Conservation (phyloP, 2,329 filamentous ascomycete genomes). For the Cadophora malorum region DNA sequence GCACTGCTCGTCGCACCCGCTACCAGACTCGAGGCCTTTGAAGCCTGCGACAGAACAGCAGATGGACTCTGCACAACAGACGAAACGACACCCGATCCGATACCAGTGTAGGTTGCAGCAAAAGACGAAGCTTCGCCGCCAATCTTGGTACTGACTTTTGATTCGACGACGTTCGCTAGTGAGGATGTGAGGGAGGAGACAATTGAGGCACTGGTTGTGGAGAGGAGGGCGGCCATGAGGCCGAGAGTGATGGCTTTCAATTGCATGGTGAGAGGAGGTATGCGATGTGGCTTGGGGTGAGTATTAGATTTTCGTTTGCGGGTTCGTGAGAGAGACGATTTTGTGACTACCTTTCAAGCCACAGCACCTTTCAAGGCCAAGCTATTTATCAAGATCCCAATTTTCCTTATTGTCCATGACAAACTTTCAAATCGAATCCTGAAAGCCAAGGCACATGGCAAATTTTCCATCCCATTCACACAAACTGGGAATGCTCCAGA, state of each 20-base stretch:
- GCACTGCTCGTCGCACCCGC: conserved; percentile 8
- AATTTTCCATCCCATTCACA: not conserved
- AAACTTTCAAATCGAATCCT: not conserved
- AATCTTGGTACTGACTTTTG: not conserved
- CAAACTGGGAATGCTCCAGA: not conserved
- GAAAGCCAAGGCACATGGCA: not conserved
- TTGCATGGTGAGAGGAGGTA: not conserved
- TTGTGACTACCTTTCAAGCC: not conserved
- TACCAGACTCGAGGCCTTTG: conserved; percentile 1
- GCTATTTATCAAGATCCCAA: not conserved
- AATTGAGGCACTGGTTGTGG: not conserved
- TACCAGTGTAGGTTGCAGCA: conserved; percentile 1
- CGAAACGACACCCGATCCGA: not conserved
- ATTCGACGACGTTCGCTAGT: conserved; percentile 6
- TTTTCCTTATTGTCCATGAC: not conserved
- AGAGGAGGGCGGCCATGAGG: not conserved
- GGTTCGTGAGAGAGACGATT: not conserved
- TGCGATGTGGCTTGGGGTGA: not conserved
- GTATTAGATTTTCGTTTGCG: not conserved
- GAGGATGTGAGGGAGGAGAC: conserved; percentile 7
- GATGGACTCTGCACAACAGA: conserved; percentile 9
- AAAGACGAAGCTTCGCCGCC: conserved; percentile 1
- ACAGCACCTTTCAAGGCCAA: not conserved
- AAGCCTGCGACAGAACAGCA: conserved; percentile 1
- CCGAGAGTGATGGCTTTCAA: not conserved